Evolutionary conservation across 2,329 filamentous ascomycete genomes (phyloP), one percentile per base, ranked within the genome.

Genomic region (Ophiosphaerella korrae): DNA sequence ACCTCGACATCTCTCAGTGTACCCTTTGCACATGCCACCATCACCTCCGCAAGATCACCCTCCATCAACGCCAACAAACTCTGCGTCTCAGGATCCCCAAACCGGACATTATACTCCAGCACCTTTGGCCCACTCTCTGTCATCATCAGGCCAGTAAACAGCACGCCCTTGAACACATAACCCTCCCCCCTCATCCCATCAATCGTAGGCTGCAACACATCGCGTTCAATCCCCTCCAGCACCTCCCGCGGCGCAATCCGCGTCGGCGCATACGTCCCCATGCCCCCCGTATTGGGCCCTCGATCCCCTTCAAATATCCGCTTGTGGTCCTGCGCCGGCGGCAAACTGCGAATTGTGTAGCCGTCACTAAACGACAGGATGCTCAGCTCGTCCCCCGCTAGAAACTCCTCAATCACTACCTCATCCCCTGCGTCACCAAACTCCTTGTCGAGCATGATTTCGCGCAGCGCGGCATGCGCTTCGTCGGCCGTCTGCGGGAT

Each of bases 241-340:
- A 96, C 80, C 54, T 88, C 84, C 44, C 64, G 61, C 1, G 75
- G 77, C 13, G 78, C 78, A 23, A 75, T 77, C 33, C 68, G 74
- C 7, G 79, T 88, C 1, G 92, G 95, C 13, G 92, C 92, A 74
- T 97, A 97, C 71, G 92, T 96, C 44, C 94, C 94, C 94, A 97
- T 97, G 35, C 94, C 94, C 52, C 93, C 94, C 2, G 94, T 97
- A 77, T 97, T 97, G 33, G 92, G 90, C 1, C 94, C 94, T 42
- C 84, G 82, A 70, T 97, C 93, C 47, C 89, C 90, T 67, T 99
- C 94, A 45, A 89, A 89, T 58, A 95, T 92, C 55, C 92, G 85
- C 82, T 99, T 97, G 80, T 99, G 94, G 73, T 97, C 94, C 74
- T 99, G 94, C 1, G 93, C 93, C 1, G 94, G 88, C 5, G 93